Evolutionary conservation across 257 asterid genomes (phyloP), one percentile per base, ranked within the genome.

Genomic region (Lantana camara): DNA sequence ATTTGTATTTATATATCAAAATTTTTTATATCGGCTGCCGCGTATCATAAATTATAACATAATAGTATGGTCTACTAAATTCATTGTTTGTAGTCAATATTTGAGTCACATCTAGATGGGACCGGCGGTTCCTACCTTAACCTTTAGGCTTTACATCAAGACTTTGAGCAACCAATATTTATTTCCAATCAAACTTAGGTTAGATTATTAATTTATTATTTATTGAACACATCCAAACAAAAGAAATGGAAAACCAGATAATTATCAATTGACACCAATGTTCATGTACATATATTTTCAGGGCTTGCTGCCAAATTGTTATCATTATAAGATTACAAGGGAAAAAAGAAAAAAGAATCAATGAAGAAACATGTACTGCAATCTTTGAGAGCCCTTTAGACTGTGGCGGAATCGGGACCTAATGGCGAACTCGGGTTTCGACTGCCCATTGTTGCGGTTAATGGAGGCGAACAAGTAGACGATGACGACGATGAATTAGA

Each of bases 381-480:
- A 32, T 56, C 35, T 44, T 60, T 13, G 32, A 45, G n/a, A 46
- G 14, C 29, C 23, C 67, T 67, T 35, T 27, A 61, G 23, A 54
- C 62, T 63, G 81, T 34, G 62, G 41, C 22, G 5, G 79, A 70
- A 66, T 67, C 68, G 60, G 60, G 20, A 42, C 45, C 48, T 67
- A 57, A 69, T 13, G 80, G 82, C 2, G 69, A 32, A 56, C 17
- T 42, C 15, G 7, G 6, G 21, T 6, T n/a, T 49, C 65, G 66
- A 57, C 66, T 60, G 23, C 59, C 61, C 16, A 73, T 60, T 17
- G 73, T 59, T 4, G 77, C 60, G 10, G 62, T 56, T 20, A 68
- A 44, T 0, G 80, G 79, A n/a, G 85, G 78, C 15, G 89, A 59
- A 12, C 75, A 66, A 0, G 79, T 37, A n/a, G 88, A 74, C 4